Evolutionary conservation across 768 basidiomycete genomes (phyloP).

Genomic region (Brasilioporus rufonigricans): DNA sequence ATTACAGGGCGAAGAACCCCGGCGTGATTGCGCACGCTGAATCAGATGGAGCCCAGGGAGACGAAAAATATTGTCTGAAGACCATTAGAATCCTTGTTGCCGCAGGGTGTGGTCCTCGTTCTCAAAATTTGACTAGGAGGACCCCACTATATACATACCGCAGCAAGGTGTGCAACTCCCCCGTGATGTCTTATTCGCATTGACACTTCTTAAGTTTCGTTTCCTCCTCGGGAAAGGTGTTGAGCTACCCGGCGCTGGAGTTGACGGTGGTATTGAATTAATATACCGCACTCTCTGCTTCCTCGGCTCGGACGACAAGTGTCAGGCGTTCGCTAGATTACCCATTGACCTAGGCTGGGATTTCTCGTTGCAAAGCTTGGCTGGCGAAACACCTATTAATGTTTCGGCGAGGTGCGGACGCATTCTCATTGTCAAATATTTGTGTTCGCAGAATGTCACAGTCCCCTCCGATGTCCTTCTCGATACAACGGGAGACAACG

Average conservation of each 20-base stretch:
- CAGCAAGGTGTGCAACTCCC: not conserved
- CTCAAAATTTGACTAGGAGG: not conserved
- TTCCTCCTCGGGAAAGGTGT: not conserved
- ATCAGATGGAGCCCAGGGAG: not conserved
- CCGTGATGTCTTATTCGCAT: not conserved
- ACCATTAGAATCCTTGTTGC: not conserved
- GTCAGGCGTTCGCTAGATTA: not conserved
- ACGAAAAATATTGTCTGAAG: not conserved
- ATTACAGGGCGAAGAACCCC: not conserved
- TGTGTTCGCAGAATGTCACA: not conserved
- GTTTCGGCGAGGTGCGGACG: too few relatives aligned
- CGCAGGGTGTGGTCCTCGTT: not conserved
- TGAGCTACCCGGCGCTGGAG: not conserved
- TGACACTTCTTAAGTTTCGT: not conserved
- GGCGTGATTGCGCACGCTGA: conserved; percentile 5
- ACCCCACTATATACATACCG: not conserved
- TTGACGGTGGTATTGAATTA: too few relatives aligned
- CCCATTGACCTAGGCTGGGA: not conserved
- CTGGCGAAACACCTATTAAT: too few relatives aligned
- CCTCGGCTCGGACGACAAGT: too few relatives aligned
- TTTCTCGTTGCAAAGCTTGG: not conserved
- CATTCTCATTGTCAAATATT: not conserved
- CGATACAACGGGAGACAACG: not conserved
- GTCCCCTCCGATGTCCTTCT: not conserved
- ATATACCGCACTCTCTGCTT: too few relatives aligned